Percentiles rank a stretch among this genome's conserved stretches.
These are phyloP conservation scores for Pseudisothecium myosuroides DNA, from an alignment of 225 moss, liverwort and hornwort genomes.

Conservation along the genomic window DNA sequence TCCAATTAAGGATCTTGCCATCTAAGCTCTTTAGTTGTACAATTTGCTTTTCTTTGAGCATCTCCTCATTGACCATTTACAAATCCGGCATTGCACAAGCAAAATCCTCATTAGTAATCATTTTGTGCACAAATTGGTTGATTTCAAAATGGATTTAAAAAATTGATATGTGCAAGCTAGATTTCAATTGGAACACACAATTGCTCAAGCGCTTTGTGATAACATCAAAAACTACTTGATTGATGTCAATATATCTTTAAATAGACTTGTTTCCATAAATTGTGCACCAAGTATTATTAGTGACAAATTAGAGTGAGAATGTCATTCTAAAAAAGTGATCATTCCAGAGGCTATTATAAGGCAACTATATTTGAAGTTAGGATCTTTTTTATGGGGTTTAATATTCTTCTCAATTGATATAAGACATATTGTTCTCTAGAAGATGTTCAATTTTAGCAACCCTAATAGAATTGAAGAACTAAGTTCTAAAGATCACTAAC, in stretches of 20 bases:
- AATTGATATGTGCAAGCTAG: not conserved
- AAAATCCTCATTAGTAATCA: not conserved
- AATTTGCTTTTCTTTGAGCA: not conserved
- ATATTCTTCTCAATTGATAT: not conserved
- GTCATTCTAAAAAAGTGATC: too few relatives aligned
- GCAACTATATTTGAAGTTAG: not conserved
- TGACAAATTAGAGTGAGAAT: not conserved
- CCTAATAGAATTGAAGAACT: not conserved
- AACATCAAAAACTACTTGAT: not conserved
- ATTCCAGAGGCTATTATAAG: not conserved
- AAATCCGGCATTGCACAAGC: not conserved
- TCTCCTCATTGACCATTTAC: not conserved
- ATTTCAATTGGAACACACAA: not conserved
- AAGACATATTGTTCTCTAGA: not conserved
- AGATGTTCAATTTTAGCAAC: not conserved
- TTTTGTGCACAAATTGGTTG: not conserved
- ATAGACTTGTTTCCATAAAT: not conserved
- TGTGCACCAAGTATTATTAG: not conserved
- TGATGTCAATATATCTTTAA: not conserved
- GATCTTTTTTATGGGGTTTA: not conserved
- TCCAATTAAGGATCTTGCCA: not conserved
- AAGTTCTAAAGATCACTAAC: not conserved
- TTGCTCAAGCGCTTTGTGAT: not conserved
- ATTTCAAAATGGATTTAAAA: not conserved
- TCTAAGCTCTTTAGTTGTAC: not conserved